Base-by-base conservation (phyloP, 805 yeast species). In the Candida ulmi region DNA sequence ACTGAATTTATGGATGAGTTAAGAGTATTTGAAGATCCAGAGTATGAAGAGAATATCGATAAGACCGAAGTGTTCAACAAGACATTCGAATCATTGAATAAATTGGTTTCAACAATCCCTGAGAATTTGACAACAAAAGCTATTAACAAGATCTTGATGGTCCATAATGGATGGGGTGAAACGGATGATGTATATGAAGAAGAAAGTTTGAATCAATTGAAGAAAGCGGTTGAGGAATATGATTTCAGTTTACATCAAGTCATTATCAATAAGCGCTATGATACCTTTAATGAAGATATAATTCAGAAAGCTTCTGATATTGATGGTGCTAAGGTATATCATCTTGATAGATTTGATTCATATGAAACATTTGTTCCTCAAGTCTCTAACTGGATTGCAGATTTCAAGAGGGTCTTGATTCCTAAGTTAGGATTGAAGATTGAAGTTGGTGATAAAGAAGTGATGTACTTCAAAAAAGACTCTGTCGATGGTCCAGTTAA, bases 1-100 rank as follows among this genome's bases (percentile, higher is more conserved):
- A 60, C 61, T 26, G 66, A 65, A 4, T 48, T 74, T 17, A 48
- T 72, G 18, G 55, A 59, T n/a, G 67, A 61, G 9, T 41, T 73
- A 8, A 49, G 58, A 29, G 60, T 67, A 2, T 44, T 42, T 25
- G 35, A 30, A 23, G 24, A 32, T 33, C 17, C 19, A 17, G 36
- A 17, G 39, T 27, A 36, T 34, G 41, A 40, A 16, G 17, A 5
- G 4, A 19, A 3, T 16, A 19, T 42, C 24, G 33, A 42, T 21
- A 38, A 36, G 9, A 37, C 36, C 25, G 26, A 19, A 9, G 29
- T 29, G 1, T 17, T 41, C 11, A 40, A 26, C 6, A 26, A 17
- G 27, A 30, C 34, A 25, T 15, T 40, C 13, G 32, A 36, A 15
- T 37, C 32, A 8, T 30, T 31, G 11, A 30, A 25, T 13, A 41